Base-by-base conservation (phyloP, 1,139 yeast species). In the Schwanniomyces etchellsii region DNA sequence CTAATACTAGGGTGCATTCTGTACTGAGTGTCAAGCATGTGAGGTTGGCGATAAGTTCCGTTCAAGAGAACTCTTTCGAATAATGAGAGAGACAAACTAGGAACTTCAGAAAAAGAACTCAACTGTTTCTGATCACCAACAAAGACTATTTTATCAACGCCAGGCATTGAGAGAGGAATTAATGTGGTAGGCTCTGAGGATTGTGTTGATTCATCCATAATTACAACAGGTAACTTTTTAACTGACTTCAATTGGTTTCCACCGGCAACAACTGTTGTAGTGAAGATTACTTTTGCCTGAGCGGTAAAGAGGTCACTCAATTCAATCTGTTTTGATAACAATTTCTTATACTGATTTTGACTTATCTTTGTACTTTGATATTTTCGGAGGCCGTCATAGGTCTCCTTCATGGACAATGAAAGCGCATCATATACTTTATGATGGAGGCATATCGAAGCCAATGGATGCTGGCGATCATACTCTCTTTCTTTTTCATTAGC, bases 41-140 rank as follows among this genome's bases (percentile, higher is more conserved):
- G 77, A 3, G 82, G 81, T 10, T 65, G 62, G 27, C 60, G 57
- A 43, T 76, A 77, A 1, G 81, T 62, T 2, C 76, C 79, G 49
- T 76, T 76, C 24, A 62, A 50, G 27, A 76, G 48, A 0, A 76
- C 71, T 45, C 82, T 62, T 54, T 77, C 83, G 45, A 77, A 77
- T 33, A 77, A 50, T 1, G 81, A 75, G 42, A 74, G 55, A 18
- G 78, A 74, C 39, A 76, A 57, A 40, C 67, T 74, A 33, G 77
- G 81, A 18, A 80, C 74, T 45, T 77, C 77, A 3, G 84, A 74
- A 48, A 79, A 80, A 40, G 83, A 75, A 47, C 77, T 71, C 45
- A 80, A 75, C 50, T 60, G 80, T 23, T 57, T 77, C 25, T 80
- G 84, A 53, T 80, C 88, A 37, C 88, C 89, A 27, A 80, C 88